Conservation (phyloP, 1,284 basidiomycete species). For the Leccinum cinnamomeum region DNA sequence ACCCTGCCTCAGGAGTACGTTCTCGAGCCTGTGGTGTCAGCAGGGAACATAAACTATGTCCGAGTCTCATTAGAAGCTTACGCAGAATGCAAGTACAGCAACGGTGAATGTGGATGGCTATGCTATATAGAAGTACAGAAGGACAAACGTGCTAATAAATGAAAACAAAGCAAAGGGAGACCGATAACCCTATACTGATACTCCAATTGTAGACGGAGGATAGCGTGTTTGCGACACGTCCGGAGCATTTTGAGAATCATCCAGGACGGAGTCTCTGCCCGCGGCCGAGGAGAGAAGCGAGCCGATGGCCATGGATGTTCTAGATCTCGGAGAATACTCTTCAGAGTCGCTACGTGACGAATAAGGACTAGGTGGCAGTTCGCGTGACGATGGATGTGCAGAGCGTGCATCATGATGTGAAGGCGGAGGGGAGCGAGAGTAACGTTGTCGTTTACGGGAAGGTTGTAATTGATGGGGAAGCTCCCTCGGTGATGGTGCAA, state of each 20-base stretch:
- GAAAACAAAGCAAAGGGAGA: constrained; percentile 9
- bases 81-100: constrained; percentile 23
- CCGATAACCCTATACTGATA: constrained; percentile 20
- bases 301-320: constrained; percentile 37
- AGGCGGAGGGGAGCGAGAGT: constrained; percentile 35
- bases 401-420: constrained; percentile 29
- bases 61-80: constrained; percentile 23
- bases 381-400: constrained; percentile 32
- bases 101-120: constrained; percentile 24
- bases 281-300: constrained; percentile 34
- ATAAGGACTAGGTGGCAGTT: constrained; percentile 37
- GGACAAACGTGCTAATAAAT: constrained; percentile 23
- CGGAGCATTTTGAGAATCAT: constrained; percentile 26
- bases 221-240: constrained; percentile 27
- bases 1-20: constrained; percentile 12
- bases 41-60: neutral
- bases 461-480: constrained; percentile 26
- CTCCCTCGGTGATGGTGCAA: constrained; percentile 24
- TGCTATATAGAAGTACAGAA: constrained; percentile 31
- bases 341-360: constrained; percentile 38
- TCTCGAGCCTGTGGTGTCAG: neutral
- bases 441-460: constrained; percentile 49
- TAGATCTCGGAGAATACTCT: constrained; percentile 36
- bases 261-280: constrained; percentile 26
- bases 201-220: constrained; percentile 22